Evolutionary conservation across 2,329 filamentous ascomycete species (phyloP), one percentile per base, ranked within the genome.

Genomic region (Dothistroma pini): DNA sequence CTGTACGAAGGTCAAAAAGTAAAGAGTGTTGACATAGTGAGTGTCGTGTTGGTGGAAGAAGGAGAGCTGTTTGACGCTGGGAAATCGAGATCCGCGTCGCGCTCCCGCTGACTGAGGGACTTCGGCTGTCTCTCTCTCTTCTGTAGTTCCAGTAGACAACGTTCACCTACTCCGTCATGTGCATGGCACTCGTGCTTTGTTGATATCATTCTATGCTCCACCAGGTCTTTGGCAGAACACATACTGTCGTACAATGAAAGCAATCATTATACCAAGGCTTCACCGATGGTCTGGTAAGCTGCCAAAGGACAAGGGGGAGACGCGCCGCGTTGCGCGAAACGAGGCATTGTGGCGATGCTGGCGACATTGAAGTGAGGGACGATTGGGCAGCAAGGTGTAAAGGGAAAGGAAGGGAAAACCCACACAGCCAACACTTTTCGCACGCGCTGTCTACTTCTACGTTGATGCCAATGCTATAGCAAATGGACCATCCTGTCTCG

Each of bases 391-490:
- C n/a, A 44, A 14, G 41, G 41, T 19, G 41, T 16, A 8, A 44
- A 19, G 14, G 41, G n/a, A 34, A 47, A 10, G 9, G 54, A 22
- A 1, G 34, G 19, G 14, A 25, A 47, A 19, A n/a, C 47, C 9
- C 1, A 56, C 25, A 29, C 19, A 56, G 19, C 14, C 21, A 51
- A 51, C 21, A 16, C 9, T 25, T 6, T 31, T 51, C 12, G 22
- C 25, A 51, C 41, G 41, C 14, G 41, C 31, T 53, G 34, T 32
- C n/a, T 49, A 16, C 29, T 49, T 57, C 44, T 57, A 47, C 55
- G 32, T 57, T 57, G 25, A 57, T n/a, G 29, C 29, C 55, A 57
- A 57, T 29, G 19, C 21, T 51, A 51, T 51, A 9, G 48, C 21
- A 51, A 51, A 1, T 25, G 22, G 29, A 51, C 29, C 22, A 14